Base-by-base conservation (phyloP, 1,284 basidiomycete species). In the Pseudozyma flocculosa region DNA sequence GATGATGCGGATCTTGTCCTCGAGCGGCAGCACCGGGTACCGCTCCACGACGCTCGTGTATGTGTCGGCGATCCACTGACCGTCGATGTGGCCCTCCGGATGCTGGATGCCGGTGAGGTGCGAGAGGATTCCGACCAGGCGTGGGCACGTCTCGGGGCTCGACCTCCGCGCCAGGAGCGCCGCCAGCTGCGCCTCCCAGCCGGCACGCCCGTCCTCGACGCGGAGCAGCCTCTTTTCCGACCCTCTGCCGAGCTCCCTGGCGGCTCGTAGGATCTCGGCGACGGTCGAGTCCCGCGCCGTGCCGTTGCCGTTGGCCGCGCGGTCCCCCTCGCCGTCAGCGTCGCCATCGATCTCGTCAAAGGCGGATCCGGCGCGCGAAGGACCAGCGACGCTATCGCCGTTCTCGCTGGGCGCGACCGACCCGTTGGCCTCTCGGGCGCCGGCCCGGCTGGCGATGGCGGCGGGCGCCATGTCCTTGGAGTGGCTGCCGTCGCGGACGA, bases 1-100 rank as follows among this genome's bases (percentile, higher is more conserved):
- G 48, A 98, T 79, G 58, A 95, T 88, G 36, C 87, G 84, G 49
- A 97, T 84, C 73, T 92, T 90, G 76, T 95, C 89, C 45, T 82
- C 81, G 15, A 88, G 81, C 30, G 87, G 83, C 37, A 97, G 82
- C 8, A 83, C 78, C 49, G 86, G 83, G 75, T 95, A 97, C 36
- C 88, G 83, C 55, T 70, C 80, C 17, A 48, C 37, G 11, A 55
- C 55, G 3, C 53, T 60, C 29, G 55, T 52, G 71, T 63, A 81
- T 48, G 66, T 56, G n/a, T 71, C 65, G 34, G 61, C 60, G n/a
- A 59, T 44, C 47, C 50, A 67, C 39, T 50, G 46, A 24, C 57
- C 64, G 36, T 69, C 68, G 15, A 63, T 62, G 37, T 55, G 48
- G 4, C 68, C 69, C 23, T 72, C 73, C 2, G 55, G 54, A 38